A percentile compares a stretch with the other conserved stretches of the same genome.
phyloP scores from a whole-genome alignment of 2,329 filamentous ascomycete genomes.

The Apiospora koreana region DNA sequence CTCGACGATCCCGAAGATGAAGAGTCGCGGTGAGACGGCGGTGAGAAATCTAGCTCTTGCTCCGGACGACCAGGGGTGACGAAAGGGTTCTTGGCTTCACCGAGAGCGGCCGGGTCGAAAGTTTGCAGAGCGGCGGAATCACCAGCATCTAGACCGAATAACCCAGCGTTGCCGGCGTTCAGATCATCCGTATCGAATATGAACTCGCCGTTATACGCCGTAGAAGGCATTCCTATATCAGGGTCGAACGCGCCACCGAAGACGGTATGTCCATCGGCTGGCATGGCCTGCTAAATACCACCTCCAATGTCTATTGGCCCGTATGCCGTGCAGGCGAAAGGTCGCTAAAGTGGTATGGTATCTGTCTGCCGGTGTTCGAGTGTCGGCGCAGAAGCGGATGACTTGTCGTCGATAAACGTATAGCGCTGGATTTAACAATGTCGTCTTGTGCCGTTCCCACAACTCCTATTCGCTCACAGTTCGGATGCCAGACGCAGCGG shows the following conservation, averaged over 20 bases:
- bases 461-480: not conserved
- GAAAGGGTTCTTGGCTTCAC: constrained; percentile 23
- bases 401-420: not conserved
- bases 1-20: constrained; percentile 32
- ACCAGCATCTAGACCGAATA: constrained; percentile 8
- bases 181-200: constrained; percentile 16
- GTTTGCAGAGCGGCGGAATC: constrained; percentile 12
- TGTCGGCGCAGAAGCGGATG: not conserved
- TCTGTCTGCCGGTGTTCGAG: not conserved
- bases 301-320: not conserved
- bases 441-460: constrained; percentile 49
- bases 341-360: not conserved
- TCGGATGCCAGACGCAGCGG: not conserved
- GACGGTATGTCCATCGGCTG: constrained; percentile 13
- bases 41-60: constrained; percentile 18
- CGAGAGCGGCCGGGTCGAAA: constrained; percentile 16
- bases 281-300: constrained; percentile 13
- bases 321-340: not conserved
- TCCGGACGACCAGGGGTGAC: constrained; percentile 15
- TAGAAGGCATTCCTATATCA: constrained; percentile 17
- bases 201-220: constrained; percentile 16
- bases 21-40: constrained; percentile 30
- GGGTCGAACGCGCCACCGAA: constrained; percentile 17
- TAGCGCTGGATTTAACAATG: constrained; percentile 65
- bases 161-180: constrained; percentile 5